A percentile compares a stretch with the other conserved stretches of the same genome.
These are phyloP conservation scores for Populus deltoides DNA, from an alignment of 345 rosid species.

Conservation along the genomic window DNA sequence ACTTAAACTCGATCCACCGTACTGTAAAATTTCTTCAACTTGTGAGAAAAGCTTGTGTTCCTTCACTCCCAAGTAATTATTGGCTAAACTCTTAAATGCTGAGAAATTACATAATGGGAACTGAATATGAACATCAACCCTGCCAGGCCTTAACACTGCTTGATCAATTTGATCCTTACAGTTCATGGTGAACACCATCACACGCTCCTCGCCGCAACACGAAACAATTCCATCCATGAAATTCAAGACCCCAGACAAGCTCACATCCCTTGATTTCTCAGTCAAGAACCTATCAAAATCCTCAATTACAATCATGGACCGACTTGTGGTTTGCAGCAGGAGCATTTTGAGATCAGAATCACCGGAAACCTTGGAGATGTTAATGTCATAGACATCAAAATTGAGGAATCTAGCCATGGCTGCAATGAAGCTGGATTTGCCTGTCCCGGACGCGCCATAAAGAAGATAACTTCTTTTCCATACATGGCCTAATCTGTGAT, in stretches of 20 bases:
- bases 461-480: conserved; percentile 30
- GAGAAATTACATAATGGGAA: conserved; percentile 23
- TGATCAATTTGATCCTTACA: conserved; percentile 10
- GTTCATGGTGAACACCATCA: conserved; percentile 23
- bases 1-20: conserved; percentile 19
- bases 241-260: conserved; percentile 18
- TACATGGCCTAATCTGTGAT: conserved; percentile 24
- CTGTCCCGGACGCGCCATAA: conserved; percentile 25
- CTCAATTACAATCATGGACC: conserved; percentile 23
- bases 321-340: conserved; percentile 20
- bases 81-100: conserved; percentile 20
- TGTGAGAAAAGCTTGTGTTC: conserved; percentile 31
- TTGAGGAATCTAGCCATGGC: conserved; percentile 26
- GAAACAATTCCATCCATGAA: conserved; percentile 30
- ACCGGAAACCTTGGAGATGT: conserved; percentile 5
- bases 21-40: conserved; percentile 14
- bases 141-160: conserved; percentile 19
- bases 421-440: conserved; percentile 30
- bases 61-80: conserved; percentile 23
- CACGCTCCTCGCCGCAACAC: conserved; percentile 22
- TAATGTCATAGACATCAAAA: conserved; percentile 26
- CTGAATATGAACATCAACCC: conserved; percentile 23
- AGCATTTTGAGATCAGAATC: conserved; percentile 24
- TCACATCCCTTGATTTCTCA: conserved; percentile 7
- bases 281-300: conserved; percentile 17